These are phyloP conservation scores for Nematocida ironsii DNA, from an alignment of 371 early-diverging fungal species.

Conservation along the genomic window DNA sequence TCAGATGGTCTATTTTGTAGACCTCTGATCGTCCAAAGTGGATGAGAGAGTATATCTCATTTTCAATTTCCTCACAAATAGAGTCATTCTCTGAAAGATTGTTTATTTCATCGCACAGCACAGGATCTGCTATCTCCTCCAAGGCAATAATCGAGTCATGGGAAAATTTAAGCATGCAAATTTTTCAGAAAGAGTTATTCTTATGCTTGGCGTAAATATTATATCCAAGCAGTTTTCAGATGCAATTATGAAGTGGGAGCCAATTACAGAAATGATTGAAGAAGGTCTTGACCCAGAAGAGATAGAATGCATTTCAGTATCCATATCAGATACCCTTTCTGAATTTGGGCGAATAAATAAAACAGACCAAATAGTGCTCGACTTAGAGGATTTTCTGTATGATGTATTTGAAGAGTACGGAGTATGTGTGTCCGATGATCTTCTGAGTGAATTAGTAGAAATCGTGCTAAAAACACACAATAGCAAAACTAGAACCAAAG, in stretches of 20 bases:
- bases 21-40: constrained; percentile 45
- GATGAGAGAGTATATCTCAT: constrained; percentile 41
- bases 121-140: constrained; percentile 27
- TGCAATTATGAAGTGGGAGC: constrained; percentile 37
- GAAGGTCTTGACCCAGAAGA: constrained; percentile 43
- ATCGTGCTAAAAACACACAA: constrained; percentile 25
- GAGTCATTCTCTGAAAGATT: constrained; percentile 8
- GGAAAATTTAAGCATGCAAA: constrained; percentile 27
- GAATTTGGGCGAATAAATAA: neutral
- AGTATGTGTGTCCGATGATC: constrained; percentile 24
- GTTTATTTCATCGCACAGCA: constrained; percentile 15
- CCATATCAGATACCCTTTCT: constrained; percentile 40
- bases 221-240: constrained; percentile 1
- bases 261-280: constrained; percentile 22
- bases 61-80: constrained; percentile 19
- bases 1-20: constrained; percentile 12
- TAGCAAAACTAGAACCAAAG: neutral
- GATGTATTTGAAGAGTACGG: constrained; percentile 36
- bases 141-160: constrained; percentile 17
- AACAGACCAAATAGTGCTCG: constrained; percentile 7
- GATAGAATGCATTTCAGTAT: neutral
- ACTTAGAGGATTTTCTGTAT: constrained; percentile 50
- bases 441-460: constrained; percentile 22
- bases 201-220: neutral
- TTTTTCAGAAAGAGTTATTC: constrained; percentile 29